Conservation (phyloP, 371 early-diverging fungal species). For the Smittium mucronatum region DNA sequence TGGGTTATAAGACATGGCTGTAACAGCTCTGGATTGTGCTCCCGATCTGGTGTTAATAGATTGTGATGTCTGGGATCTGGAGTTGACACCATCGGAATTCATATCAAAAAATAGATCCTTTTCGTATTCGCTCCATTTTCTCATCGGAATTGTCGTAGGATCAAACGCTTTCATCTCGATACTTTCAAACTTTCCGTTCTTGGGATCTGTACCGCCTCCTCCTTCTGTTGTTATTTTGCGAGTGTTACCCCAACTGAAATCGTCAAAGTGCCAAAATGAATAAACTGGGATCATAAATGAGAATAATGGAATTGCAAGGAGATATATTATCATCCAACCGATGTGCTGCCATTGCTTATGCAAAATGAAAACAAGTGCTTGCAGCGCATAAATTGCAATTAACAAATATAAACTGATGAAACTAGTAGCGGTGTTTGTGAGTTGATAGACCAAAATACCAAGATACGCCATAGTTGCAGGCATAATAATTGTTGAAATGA, state of each 20-base stretch:
- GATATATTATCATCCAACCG: slow-evolving; percentile 91
- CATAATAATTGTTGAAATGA: slow-evolving; percentile 90
- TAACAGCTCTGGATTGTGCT: neutral
- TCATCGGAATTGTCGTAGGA: slow-evolving; percentile 68
- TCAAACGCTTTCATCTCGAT: slow-evolving; percentile 61
- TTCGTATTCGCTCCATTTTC: slow-evolving; percentile 83
- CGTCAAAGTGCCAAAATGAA: slow-evolving; percentile 98
- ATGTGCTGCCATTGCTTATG: slow-evolving; percentile 75
- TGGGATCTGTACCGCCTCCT: slow-evolving; percentile 36
- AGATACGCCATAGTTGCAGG: slow-evolving; percentile 81
- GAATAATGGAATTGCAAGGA: slow-evolving; percentile 89
- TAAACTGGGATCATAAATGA: slow-evolving; percentile 92
- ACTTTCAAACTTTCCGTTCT: slow-evolving; percentile 41
- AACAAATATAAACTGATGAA: slow-evolving; percentile 58
- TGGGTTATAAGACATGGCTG: neutral
- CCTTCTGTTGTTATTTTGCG: slow-evolving; percentile 66
- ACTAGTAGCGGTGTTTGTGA: slow-evolving; percentile 32
- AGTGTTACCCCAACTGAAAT: slow-evolving; percentile 97
- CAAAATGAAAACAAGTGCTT: slow-evolving; percentile 78
- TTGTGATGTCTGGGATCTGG: neutral
- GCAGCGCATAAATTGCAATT: slow-evolving; percentile 72
- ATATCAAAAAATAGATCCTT: slow-evolving; percentile 33
- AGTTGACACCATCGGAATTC: neutral
- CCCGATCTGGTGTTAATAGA: neutral
- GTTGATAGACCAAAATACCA: slow-evolving; percentile 40